A percentile compares a stretch with the other conserved stretches of the same genome.
Evolutionary conservation across 2,329 filamentous ascomycete genomes (phyloP).

Genomic region (Thielaviopsis ethacetica): DNA sequence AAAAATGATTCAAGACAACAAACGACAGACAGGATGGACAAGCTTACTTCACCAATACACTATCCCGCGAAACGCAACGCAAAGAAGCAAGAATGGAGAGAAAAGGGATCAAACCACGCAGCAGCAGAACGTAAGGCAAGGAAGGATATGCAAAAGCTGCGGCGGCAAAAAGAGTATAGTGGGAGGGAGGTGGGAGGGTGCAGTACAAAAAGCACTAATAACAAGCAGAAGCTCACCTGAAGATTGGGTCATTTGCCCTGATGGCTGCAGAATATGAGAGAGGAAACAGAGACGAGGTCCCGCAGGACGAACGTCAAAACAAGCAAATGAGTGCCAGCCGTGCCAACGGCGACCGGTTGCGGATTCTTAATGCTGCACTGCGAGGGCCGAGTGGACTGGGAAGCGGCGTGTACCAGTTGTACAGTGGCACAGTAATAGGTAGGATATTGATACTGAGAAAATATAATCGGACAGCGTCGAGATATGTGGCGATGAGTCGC

Average conservation of each 20-base stretch:
- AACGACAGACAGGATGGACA: neutral
- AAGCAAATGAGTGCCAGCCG: neutral
- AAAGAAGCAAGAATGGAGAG: no score
- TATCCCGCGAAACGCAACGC: no score
- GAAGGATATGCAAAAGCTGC: neutral
- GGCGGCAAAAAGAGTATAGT: neutral
- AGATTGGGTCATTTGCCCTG: constrained; percentile 9
- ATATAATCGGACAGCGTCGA: neutral
- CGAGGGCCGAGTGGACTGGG: neutral
- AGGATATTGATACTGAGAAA: no score
- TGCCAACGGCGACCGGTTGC: constrained; percentile 2
- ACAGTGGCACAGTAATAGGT: neutral
- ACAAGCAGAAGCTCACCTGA: constrained; percentile 2
- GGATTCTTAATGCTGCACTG: neutral
- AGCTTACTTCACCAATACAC: neutral
- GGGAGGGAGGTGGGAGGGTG: neutral
- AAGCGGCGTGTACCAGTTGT: neutral
- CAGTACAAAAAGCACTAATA: neutral
- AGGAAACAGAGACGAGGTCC: constrained; percentile 6
- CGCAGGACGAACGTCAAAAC: constrained; percentile 7
- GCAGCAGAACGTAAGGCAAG: neutral
- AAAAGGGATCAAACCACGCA: neutral
- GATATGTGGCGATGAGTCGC: neutral
- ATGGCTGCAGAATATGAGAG: constrained; percentile 3
- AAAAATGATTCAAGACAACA: neutral